Evolutionary conservation across 1,284 basidiomycete species (phyloP).

Genomic region (Tilletia caries): DNA sequence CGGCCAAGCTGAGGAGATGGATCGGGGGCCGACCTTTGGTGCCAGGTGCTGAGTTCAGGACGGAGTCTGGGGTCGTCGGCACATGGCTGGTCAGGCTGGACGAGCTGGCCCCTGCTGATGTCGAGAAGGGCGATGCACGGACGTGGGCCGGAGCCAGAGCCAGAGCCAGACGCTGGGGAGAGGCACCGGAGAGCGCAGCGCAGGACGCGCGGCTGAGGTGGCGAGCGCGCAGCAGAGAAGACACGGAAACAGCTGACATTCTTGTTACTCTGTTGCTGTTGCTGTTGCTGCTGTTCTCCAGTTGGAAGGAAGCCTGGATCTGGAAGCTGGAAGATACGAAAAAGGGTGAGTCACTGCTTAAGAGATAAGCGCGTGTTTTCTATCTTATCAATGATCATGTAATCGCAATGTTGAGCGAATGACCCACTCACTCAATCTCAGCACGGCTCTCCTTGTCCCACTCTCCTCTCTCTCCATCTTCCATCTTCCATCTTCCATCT

Average conservation of each 20-base stretch:
- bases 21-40: slow-evolving; percentile 54
- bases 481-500: not conserved
- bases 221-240: not conserved
- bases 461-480: not conserved
- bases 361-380: too few species aligned
- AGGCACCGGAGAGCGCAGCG: too few species aligned
- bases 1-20: slow-evolving; percentile 78
- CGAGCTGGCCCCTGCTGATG: not conserved
- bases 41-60: not conserved
- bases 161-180: too few species aligned
- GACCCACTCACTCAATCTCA: not conserved
- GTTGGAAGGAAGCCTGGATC: not conserved
- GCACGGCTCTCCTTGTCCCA: too few species aligned
- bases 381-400: too few species aligned
- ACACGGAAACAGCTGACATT: not conserved
- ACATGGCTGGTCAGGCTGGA: not conserved
- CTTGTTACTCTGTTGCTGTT: not conserved
- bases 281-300: not conserved
- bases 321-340: not conserved
- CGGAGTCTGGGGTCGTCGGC: not conserved
- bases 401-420: too few species aligned
- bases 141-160: too few species aligned
- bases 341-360: too few species aligned
- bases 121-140: slow-evolving; percentile 2
- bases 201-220: not conserved